Percentiles rank a stretch among this genome's conserved stretches.
Conservation (phyloP, 192 early-diverging fungal genomes). For the Backusella sp. region DNA sequence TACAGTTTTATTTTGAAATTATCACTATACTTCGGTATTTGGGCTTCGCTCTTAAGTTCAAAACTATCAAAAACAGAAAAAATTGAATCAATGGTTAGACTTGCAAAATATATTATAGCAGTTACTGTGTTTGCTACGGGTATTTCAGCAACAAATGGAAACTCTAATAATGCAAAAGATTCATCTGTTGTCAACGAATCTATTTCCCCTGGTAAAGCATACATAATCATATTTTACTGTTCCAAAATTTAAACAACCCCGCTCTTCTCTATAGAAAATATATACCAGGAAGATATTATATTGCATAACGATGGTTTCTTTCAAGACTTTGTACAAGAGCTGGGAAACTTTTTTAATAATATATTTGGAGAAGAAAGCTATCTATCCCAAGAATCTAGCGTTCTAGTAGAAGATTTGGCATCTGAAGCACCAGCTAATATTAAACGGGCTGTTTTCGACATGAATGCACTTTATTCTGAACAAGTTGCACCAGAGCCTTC, state of each 20-base stretch:
- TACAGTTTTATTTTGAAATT: background rate
- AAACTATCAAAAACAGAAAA: background rate
- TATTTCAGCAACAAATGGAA: background rate
- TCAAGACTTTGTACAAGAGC: background rate
- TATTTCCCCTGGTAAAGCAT: background rate
- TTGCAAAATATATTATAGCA: background rate
- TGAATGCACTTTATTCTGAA: constrained; percentile 5
- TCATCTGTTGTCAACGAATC: background rate
- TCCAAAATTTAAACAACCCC: background rate
- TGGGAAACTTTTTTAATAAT: background rate
- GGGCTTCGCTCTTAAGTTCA: background rate
- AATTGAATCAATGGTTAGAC: background rate
- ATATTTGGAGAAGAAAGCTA: background rate
- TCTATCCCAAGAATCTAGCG: background rate
- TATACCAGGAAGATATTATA: background rate
- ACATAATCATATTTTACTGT: background rate
- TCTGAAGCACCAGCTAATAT: background rate
- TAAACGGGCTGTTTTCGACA: background rate
- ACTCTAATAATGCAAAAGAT: background rate
- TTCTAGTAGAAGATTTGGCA: background rate
- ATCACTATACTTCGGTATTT: background rate
- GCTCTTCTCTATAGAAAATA: background rate
- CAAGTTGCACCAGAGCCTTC: background rate
- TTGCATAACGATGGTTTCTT: background rate
- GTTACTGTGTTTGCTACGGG: background rate